Base-by-base conservation (phyloP, 345 rosid species). In the Gossypium thurberi region DNA sequence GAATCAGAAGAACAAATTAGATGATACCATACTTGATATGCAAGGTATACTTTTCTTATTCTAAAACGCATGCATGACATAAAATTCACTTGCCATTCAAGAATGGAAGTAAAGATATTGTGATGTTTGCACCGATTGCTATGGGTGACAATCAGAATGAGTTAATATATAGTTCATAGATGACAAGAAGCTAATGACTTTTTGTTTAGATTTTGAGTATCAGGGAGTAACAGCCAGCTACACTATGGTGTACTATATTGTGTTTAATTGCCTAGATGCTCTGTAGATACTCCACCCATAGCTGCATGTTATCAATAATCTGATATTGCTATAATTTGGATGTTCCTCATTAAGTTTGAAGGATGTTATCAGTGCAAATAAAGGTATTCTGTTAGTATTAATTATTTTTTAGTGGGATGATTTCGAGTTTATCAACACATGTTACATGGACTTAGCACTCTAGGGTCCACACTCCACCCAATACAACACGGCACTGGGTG, bases 1-100 rank as follows among this genome's bases (percentile, higher is more conserved):
- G 77, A 65, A 57, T 56, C 82, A 85, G 78, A 86, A 81, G 80
- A 76, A 79, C 79, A 88, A 84, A 75, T 61, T 88, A 48, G 92
- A 85, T 69, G 92, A 85, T 14, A 73, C 84, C 21, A 85, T 88
- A 75, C 86, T 86, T 46, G 90, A 87, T 70, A 74, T 80, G 80
- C 90, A 83, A 86, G 92, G 95, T 90, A 81, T 52, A 46, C 14
- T 43, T 58, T 40, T 6, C 55, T 46, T 53, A 23, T 17, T 42
- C 46, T 44, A 20, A 33, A 46, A 43, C 46, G 25, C 62, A 20
- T 18, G 13, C 57, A 44, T 51, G 28, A 58, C 8, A 18, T 56
- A 8, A 28, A 57, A 10, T 43, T 28, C 68, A 20, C 75, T 65
- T 10, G 14, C 44, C 21, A 33, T 44, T 65, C 62, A 66, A 56